phyloP scores from a whole-genome alignment of 805 yeast genomes.

The Monosporozyma servazzii region DNA sequence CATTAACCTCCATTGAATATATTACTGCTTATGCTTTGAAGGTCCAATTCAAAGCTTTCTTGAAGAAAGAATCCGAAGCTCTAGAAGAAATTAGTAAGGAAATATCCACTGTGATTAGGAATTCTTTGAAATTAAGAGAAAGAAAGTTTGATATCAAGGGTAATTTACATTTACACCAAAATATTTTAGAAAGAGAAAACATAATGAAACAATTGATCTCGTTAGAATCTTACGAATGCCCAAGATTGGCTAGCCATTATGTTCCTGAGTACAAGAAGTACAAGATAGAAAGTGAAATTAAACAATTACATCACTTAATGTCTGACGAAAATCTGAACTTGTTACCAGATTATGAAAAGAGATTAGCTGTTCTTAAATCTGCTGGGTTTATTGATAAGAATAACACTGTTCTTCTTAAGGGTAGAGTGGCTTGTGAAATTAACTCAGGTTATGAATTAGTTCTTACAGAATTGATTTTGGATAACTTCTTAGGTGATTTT shows the following conservation, averaged over 20 bases:
- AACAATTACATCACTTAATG: slow-evolving; percentile 47
- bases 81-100: slow-evolving; percentile 17
- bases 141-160: slow-evolving; percentile 22
- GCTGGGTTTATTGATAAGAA: slow-evolving; percentile 71
- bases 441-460: slow-evolving; percentile 87
- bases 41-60: slow-evolving; percentile 20
- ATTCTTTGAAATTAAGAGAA: slow-evolving; percentile 19
- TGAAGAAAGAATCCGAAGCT: slow-evolving; percentile 23
- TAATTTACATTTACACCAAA: slow-evolving; percentile 25
- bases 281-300: slow-evolving; percentile 42
- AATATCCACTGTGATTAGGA: slow-evolving; percentile 16
- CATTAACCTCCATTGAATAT: slow-evolving; percentile 24
- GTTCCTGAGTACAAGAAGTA: slow-evolving; percentile 38
- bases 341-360: slow-evolving; percentile 87
- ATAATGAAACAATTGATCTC: slow-evolving; percentile 14
- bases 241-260: slow-evolving; percentile 39
- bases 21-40: slow-evolving; percentile 21
- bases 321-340: slow-evolving; percentile 85
- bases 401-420: slow-evolving; percentile 66
- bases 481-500: slow-evolving; percentile 85
- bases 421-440: slow-evolving; percentile 88
- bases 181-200: slow-evolving; percentile 22
- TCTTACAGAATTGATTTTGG: slow-evolving; percentile 79
- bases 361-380: slow-evolving; percentile 67
- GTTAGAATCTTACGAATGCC: slow-evolving; percentile 29